Percentiles rank a stretch among this genome's conserved stretches.
phyloP scores from a whole-genome alignment of 257 asterid species.

The Voacanga thouarsii region DNA sequence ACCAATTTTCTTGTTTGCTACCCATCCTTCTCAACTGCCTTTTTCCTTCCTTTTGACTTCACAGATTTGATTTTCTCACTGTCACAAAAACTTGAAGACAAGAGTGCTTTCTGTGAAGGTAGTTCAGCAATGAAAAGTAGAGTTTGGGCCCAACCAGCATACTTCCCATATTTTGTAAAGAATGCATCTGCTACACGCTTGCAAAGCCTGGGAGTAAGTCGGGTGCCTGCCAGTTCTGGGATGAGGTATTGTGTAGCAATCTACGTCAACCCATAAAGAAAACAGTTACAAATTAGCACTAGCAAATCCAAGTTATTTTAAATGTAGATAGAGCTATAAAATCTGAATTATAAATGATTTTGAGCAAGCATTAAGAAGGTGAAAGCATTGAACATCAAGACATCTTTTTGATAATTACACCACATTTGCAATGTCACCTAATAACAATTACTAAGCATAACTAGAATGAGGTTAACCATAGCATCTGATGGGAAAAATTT shows the following conservation, averaged over 20 bases:
- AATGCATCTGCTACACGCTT: conserved; percentile 79
- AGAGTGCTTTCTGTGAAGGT: conserved; percentile 82
- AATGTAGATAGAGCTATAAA: neutral
- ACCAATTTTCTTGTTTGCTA: conserved; percentile 1
- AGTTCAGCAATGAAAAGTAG: conserved; percentile 89
- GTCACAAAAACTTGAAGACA: conserved; percentile 40
- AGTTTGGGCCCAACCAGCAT: conserved; percentile 99
- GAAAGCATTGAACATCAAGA: neutral
- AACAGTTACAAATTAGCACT: neutral
- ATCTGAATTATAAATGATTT: neutral
- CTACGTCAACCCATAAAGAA: conserved; percentile 37
- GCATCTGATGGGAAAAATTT: neutral
- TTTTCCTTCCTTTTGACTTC: conserved; percentile 29
- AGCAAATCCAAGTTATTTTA: neutral
- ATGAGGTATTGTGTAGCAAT: conserved; percentile 83
- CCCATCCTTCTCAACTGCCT: conserved; percentile 6
- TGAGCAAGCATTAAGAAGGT: neutral
- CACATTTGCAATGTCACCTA: neutral
- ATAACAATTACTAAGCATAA: neutral
- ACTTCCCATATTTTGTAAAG: conserved; percentile 80
- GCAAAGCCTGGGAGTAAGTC: conserved; percentile 56
- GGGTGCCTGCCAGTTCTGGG: conserved; percentile 87
- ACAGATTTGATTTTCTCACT: conserved; percentile 25
- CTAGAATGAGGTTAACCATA: neutral
- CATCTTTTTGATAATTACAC: neutral